phyloP scores from a whole-genome alignment of 2,329 filamentous ascomycete species.

The Onygenales sp. region DNA sequence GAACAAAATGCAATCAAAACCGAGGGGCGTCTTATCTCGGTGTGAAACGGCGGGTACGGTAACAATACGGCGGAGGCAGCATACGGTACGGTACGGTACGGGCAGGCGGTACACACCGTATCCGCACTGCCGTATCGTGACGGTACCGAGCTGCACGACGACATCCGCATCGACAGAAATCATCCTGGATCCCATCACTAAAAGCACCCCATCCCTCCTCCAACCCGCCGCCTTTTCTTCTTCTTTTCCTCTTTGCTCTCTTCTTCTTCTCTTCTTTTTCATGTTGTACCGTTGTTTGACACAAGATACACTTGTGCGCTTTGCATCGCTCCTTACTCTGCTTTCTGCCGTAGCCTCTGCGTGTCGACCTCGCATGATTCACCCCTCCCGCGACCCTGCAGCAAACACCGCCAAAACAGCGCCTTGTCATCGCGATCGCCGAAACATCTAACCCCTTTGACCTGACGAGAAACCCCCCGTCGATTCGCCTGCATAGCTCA shows the following conservation, averaged over 20 bases:
- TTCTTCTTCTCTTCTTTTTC: not conserved
- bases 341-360: not conserved
- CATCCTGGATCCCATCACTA: not conserved
- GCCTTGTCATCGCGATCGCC: constrained; percentile 1
- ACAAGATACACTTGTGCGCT: constrained; percentile 5
- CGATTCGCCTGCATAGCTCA: not conserved
- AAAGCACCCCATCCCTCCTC: not conserved
- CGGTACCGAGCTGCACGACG: constrained; percentile 1
- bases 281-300: constrained; percentile 7
- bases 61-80: not conserved
- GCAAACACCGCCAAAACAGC: not conserved
- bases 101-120: not conserved
- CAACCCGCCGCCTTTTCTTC: not conserved
- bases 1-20: too few species aligned
- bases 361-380: not conserved
- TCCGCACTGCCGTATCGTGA: not conserved
- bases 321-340: constrained; percentile 5
- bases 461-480: not conserved
- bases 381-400: not conserved
- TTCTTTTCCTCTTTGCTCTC: constrained; percentile 1
- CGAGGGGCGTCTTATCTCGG: too few species aligned
- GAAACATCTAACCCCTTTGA: not conserved
- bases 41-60: not conserved
- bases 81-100: not conserved
- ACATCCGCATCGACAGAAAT: not conserved